Conservation (phyloP, 108 stramenopile genomes). For the Fistulifera solaris region DNA sequence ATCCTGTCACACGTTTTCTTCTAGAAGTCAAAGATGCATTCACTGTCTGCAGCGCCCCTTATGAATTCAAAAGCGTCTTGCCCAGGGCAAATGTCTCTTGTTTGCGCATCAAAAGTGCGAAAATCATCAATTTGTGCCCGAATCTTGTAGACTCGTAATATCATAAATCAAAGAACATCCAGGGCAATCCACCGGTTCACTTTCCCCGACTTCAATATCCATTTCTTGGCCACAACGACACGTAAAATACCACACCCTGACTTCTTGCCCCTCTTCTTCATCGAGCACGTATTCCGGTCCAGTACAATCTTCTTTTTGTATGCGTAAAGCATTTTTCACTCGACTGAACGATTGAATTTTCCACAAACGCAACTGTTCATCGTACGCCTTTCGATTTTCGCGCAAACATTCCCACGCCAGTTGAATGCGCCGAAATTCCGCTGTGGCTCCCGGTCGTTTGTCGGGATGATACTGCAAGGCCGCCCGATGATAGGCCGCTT, state of each 20-base stretch:
- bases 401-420: conserved; percentile 54
- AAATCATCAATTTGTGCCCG: no score
- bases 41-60: no score
- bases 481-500: conserved; percentile 53
- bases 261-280: conserved; percentile 33
- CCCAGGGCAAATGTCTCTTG: no score
- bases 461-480: conserved; percentile 57
- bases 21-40: no score
- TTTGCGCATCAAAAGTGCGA: no score
- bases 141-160: conserved; percentile 3
- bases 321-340: conserved; percentile 21
- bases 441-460: conserved; percentile 13
- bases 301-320: conserved; percentile 47
- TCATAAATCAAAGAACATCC: conserved; percentile 31
- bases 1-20: no score
- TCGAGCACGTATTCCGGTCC: conserved; percentile 16
- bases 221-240: conserved; percentile 67
- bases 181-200: conserved; percentile 21
- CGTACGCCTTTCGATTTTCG: conserved; percentile 46
- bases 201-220: conserved; percentile 6
- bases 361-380: conserved; percentile 42
- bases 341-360: conserved; percentile 19
- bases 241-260: conserved; percentile 30
- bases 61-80: no score
- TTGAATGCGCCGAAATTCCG: conserved; percentile 51